Base-by-base conservation (phyloP, 257 asterid genomes). In the Solanum bulbocastanum region DNA sequence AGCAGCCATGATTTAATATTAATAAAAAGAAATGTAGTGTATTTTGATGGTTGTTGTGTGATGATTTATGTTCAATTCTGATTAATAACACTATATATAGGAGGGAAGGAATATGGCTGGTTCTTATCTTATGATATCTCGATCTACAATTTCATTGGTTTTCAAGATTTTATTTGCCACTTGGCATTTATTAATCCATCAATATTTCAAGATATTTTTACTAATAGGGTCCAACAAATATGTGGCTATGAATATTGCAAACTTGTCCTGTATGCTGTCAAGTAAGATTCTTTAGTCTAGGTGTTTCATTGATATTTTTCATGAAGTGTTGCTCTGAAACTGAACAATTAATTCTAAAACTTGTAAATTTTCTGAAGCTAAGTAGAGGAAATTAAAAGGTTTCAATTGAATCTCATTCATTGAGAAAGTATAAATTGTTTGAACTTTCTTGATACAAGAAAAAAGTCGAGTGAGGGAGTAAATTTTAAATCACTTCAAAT, bases 1-100 rank as follows among this genome's bases (percentile, higher is more conserved):
- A 87, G 96, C 91, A 5, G 96, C 95, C 95, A 91, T 91, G 71
- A 10, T 62, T 62, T 10, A 23, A 23, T 58, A 22, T 78, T 88
- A 78, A 5, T 2, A 42, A 25, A 3, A 44, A 42, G 25, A 78
- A 42, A 14, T 2, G 12, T 10, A 78, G 15, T 40, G 13, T 27
- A 27, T 44, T 79, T 73, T 3, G 22, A 25, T 79, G 66, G 25
- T 15, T 16, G 40, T 27, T 44, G 85, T 42, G 62, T 44, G 12
- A 49, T 72, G 44, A 33, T 18, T 16, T 46, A 25, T 25, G 40
- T 30, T 46, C 3, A 79, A 3, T 25, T 79, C 18, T 14, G 25
- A 20, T 44, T 44, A 15, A 79, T 35, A 73, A 73, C 39, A 23
- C 2, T 27, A 27, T 79, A 3, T 76, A 79, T 79, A 79, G 27